Evolutionary conservation across 257 asterid genomes (phyloP).

Genomic region (Nicotiana tabacum): DNA sequence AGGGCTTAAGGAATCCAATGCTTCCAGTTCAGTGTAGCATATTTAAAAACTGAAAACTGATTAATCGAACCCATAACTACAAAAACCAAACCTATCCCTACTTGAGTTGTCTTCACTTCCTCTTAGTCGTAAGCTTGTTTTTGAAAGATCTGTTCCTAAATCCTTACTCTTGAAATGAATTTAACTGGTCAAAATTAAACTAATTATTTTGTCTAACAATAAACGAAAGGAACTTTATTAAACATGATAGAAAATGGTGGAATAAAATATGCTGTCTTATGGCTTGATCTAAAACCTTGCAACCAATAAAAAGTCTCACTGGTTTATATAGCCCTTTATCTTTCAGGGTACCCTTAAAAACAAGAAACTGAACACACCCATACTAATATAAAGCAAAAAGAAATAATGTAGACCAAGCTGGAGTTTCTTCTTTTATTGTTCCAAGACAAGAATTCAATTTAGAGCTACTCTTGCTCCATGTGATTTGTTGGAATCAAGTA

Average conservation of each 20-base stretch:
- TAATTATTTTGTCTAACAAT: not conserved
- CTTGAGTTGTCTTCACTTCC: not conserved
- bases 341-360: not conserved
- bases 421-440: not conserved
- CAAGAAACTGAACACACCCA: not conserved
- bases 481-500: slow-evolving; percentile 8
- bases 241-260: not conserved
- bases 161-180: not conserved
- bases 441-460: not conserved
- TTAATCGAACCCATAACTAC: too few relatives aligned
- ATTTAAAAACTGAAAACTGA: too few relatives aligned
- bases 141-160: not conserved
- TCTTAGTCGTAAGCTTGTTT: not conserved
- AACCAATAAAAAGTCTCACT: not conserved
- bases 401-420: not conserved
- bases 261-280: not conserved
- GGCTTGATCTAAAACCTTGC: not conserved
- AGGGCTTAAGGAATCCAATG: too few relatives aligned
- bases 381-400: not conserved
- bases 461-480: not conserved
- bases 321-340: not conserved
- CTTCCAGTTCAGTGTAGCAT: too few relatives aligned
- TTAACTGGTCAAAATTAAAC: not conserved
- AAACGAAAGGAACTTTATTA: not conserved
- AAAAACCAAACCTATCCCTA: too few relatives aligned